A percentile compares a stretch with the other conserved stretches of the same genome.
Evolutionary conservation across 2,329 filamentous ascomycete genomes (phyloP).

Genomic region (Chaetomiaceae sp.): DNA sequence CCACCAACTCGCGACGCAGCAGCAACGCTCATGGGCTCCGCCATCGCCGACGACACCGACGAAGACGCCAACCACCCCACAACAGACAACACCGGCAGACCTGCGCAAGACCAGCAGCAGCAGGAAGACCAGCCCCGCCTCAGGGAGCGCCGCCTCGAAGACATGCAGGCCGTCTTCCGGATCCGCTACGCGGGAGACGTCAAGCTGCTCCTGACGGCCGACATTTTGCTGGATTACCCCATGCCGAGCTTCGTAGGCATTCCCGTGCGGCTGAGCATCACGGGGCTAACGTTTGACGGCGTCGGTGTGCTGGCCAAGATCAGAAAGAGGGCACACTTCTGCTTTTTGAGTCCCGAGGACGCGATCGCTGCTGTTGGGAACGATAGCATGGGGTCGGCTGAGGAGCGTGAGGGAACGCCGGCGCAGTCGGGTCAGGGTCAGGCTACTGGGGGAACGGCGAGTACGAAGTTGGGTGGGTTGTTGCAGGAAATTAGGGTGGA

Average conservation of each 20-base stretch:
- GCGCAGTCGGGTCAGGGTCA: slow-evolving; percentile 25
- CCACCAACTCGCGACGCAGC: slow-evolving; percentile 53
- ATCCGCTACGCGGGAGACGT: slow-evolving; percentile 87
- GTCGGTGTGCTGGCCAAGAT: slow-evolving; percentile 91
- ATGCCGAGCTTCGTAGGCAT: slow-evolving; percentile 98
- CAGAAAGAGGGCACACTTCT: slow-evolving; percentile 83
- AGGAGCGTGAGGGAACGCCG: slow-evolving; percentile 37
- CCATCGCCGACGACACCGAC: slow-evolving; percentile 36
- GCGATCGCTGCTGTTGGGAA: slow-evolving; percentile 65
- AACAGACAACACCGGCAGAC: slow-evolving; percentile 11
- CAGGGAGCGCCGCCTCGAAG: slow-evolving; percentile 73
- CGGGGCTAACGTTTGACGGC: slow-evolving; percentile 90
- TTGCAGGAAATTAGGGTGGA: slow-evolving; percentile 93
- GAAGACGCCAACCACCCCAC: slow-evolving; percentile 16
- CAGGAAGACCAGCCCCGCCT: slow-evolving; percentile 36
- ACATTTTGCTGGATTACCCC: slow-evolving; percentile 94
- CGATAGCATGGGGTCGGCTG: slow-evolving; percentile 24
- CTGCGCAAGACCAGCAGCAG: not conserved
- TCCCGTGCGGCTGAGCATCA: slow-evolving; percentile 90
- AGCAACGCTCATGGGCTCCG: slow-evolving; percentile 32
- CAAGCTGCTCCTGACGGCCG: slow-evolving; percentile 81
- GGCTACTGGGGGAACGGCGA: not conserved
- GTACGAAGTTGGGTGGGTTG: slow-evolving; percentile 60
- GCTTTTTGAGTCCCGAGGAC: slow-evolving; percentile 89
- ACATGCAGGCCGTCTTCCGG: slow-evolving; percentile 88